Conservation (phyloP, 345 rosid species). For the Eucalyptus regnans region DNA sequence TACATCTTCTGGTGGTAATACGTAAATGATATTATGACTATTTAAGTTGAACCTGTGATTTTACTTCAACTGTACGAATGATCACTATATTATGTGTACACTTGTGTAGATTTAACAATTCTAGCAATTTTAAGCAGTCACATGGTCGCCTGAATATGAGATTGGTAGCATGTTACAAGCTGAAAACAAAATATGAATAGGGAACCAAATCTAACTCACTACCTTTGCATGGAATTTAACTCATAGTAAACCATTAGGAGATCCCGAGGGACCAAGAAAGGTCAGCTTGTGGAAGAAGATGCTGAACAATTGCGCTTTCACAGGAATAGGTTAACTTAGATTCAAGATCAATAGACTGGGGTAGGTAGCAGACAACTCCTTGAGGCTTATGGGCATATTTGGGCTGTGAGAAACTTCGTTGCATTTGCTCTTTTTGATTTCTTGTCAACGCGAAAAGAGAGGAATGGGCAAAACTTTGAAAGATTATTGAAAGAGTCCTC, state of each 20-base stretch:
- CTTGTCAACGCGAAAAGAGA: not conserved
- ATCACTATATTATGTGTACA: not conserved
- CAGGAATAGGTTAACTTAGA: not conserved
- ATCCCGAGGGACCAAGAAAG: not conserved
- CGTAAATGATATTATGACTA: not conserved
- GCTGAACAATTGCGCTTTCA: not conserved
- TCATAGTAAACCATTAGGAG: not conserved
- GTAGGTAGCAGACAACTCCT: not conserved
- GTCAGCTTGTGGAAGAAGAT: not conserved
- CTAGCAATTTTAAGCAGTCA: not conserved
- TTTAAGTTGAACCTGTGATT: not conserved
- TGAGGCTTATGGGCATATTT: not conserved
- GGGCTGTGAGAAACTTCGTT: not conserved
- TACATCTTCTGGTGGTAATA: not conserved
- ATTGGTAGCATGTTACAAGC: not conserved
- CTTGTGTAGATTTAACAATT: not conserved
- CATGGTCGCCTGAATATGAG: not conserved
- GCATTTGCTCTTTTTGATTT: not conserved
- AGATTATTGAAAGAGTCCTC: not conserved
- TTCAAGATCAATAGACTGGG: not conserved
- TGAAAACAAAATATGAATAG: not conserved
- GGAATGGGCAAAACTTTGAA: not conserved
- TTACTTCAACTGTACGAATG: not conserved
- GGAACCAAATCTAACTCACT: not conserved
- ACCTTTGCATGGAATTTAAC: not conserved